Evolutionary conservation across 2,329 filamentous ascomycete species (phyloP), one percentile per base, ranked within the genome.

Genomic region (Fusarium buharicum): DNA sequence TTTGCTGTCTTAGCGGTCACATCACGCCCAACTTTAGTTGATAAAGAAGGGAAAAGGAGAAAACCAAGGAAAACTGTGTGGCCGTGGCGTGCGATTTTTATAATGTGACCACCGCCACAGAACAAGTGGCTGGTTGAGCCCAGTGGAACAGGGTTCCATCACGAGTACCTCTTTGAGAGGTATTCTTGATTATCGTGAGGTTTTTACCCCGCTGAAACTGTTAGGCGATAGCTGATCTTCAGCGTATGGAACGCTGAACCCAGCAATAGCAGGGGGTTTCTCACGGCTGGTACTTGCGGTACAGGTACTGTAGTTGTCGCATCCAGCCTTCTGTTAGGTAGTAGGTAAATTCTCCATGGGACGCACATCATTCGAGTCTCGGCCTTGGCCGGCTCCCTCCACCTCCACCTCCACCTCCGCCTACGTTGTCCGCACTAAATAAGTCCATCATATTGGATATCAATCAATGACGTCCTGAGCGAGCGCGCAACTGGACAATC

Each of bases 11-110:
- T 74, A 59, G 45, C 82, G 83, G 81, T 81, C 87, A 90, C 90
- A 84, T 93, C 89, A 89, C 82, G 75, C 86, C 87, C 89, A 88
- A 85, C 86, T 72, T 86, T 92, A 92, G 89, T 92, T 91, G 87
- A 84, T 86, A 77, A 75, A 78, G 82, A 84, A 78, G 78, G 80
- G 17, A 65, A 37, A 43, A 71, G 53, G 61, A 50, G 49, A 55
- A 34, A 47, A 49, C 62, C 63, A 66, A 45, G 9, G 17, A 18
- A 27, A 30, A 17, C 17, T 16, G 14, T 14, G 37, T 40, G 37
- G 28, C 18, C 14, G 8, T 18, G 8, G 34, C 31, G 16, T 22
- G 18, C 17, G 30, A 40, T 31, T 49, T 58, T 47, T 58, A 41
- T 43, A 46, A 28, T 17, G 52, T 28, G 37, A 46, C 18, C 45